Conservation (phyloP, 2,329 filamentous ascomycete species). For the Pseudopithomyces maydicus region DNA sequence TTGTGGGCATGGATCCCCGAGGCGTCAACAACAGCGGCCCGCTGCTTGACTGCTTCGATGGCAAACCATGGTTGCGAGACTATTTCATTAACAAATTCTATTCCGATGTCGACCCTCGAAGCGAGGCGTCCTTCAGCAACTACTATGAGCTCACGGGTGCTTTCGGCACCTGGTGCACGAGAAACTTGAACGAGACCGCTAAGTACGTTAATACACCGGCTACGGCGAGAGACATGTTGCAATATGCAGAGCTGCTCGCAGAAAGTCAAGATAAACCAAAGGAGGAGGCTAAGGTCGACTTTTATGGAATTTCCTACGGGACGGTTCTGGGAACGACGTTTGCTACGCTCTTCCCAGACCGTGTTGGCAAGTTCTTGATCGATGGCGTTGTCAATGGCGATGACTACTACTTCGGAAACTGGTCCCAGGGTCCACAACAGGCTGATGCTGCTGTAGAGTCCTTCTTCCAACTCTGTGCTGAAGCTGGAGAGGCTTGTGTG, state of each 20-base stretch:
- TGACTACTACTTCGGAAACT: conserved; percentile 14
- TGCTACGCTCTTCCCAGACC: conserved; percentile 43
- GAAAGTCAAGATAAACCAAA: conserved; percentile 3
- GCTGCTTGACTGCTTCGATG: conserved; percentile 34
- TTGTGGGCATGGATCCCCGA: conserved; percentile 49
- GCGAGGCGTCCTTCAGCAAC: neutral
- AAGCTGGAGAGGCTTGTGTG: conserved; percentile 45
- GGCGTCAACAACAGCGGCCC: conserved; percentile 45
- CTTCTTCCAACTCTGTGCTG: conserved; percentile 60
- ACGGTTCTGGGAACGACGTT: conserved; percentile 52
- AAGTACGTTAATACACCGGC: conserved; percentile 16
- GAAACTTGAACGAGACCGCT: conserved; percentile 3
- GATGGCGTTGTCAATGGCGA: conserved; percentile 26
- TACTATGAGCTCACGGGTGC: conserved; percentile 6
- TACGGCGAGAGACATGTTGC: conserved; percentile 19
- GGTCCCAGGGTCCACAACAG: conserved; percentile 5
- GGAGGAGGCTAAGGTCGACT: conserved; percentile 31
- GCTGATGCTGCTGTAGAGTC: conserved; percentile 33
- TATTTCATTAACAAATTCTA: neutral
- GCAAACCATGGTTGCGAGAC: neutral
- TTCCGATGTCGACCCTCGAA: neutral
- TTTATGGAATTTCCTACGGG: conserved; percentile 50
- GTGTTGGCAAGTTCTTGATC: conserved; percentile 42
- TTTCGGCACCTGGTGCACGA: conserved; percentile 13
- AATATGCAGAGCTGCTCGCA: conserved; percentile 12